Percentiles rank a stretch among this genome's conserved stretches.
These are phyloP conservation scores for Xylariaceae sp. DNA, from an alignment of 2,329 filamentous ascomycete species.

Conservation along the genomic window DNA sequence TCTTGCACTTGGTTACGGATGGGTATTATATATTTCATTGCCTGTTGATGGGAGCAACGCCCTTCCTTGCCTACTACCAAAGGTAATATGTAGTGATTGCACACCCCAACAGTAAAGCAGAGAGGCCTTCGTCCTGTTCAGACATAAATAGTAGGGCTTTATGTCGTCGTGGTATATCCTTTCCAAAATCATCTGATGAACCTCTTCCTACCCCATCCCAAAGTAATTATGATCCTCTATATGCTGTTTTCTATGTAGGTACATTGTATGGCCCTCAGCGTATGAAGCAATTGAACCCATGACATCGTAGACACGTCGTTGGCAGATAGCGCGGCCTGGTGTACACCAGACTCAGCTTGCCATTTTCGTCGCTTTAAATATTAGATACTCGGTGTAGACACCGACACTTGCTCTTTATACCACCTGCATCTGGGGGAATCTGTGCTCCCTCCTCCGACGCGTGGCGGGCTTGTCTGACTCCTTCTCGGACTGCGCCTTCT, in stretches of 20 bases:
- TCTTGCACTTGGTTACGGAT: background rate
- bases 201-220: slow-evolving; percentile 5
- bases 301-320: slow-evolving; percentile 18
- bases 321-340: slow-evolving; percentile 5
- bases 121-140: background rate
- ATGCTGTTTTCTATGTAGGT: slow-evolving; percentile 14
- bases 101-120: too few species aligned
- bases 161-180: slow-evolving; percentile 17
- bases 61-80: background rate
- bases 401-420: slow-evolving; percentile 9
- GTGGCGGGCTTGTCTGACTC: slow-evolving; percentile 8
- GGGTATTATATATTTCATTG: background rate
- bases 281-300: slow-evolving; percentile 17
- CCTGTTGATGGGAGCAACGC: background rate
- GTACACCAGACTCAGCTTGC: slow-evolving; percentile 11
- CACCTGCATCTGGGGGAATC: slow-evolving; percentile 20
- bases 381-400: slow-evolving; percentile 6
- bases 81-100: too few species aligned
- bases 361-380: slow-evolving; percentile 8
- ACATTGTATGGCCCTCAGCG: slow-evolving; percentile 8
- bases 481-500: slow-evolving; percentile 17
- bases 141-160: slow-evolving; percentile 1
- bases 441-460: slow-evolving; percentile 14
- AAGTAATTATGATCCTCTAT: slow-evolving; percentile 17
- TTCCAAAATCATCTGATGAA: slow-evolving; percentile 10